Evolutionary conservation across 345 rosid species (phyloP).

Genomic region (Capsella bursapastoris): DNA sequence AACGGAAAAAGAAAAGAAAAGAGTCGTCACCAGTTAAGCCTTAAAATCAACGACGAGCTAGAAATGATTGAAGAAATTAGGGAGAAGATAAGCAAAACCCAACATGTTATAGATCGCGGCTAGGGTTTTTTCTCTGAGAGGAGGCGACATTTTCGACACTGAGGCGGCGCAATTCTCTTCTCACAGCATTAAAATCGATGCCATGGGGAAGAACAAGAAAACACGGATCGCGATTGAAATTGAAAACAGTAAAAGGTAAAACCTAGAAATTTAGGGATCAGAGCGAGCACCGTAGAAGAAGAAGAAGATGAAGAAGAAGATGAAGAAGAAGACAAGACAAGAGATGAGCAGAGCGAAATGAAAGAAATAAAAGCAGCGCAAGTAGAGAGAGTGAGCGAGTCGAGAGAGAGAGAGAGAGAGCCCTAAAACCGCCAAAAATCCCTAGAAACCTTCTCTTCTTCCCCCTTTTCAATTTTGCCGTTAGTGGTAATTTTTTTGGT

Average conservation of each 20-base stretch:
- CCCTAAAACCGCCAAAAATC: constrained; percentile 47
- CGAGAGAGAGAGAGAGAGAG: constrained; percentile 21
- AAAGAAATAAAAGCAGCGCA: not conserved
- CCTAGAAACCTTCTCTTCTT: constrained; percentile 31
- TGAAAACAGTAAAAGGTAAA: not conserved
- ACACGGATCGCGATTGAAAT: constrained; percentile 9
- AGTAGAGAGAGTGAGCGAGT: not conserved
- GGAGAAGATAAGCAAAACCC: not conserved
- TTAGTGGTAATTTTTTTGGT: not conserved
- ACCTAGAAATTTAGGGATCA: constrained; percentile 22
- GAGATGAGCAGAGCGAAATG: not conserved
- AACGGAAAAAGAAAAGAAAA: not conserved
- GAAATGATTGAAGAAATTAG: not conserved
- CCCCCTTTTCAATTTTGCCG: constrained; percentile 41
- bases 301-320: not conserved
- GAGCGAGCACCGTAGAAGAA: constrained; percentile 24
- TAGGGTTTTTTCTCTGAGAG: constrained; percentile 39
- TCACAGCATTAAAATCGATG: constrained; percentile 30
- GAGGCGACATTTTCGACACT: constrained; percentile 8
- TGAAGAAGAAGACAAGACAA: constrained; percentile 18
- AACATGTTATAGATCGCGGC: constrained; percentile 23
- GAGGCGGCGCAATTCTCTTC: constrained; percentile 18
- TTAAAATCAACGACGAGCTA: not conserved
- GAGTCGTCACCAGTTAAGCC: not conserved
- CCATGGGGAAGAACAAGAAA: constrained; percentile 3